These are phyloP conservation scores for Mycena chlorophos DNA, from an alignment of 768 basidiomycete genomes.

Conservation along the genomic window DNA sequence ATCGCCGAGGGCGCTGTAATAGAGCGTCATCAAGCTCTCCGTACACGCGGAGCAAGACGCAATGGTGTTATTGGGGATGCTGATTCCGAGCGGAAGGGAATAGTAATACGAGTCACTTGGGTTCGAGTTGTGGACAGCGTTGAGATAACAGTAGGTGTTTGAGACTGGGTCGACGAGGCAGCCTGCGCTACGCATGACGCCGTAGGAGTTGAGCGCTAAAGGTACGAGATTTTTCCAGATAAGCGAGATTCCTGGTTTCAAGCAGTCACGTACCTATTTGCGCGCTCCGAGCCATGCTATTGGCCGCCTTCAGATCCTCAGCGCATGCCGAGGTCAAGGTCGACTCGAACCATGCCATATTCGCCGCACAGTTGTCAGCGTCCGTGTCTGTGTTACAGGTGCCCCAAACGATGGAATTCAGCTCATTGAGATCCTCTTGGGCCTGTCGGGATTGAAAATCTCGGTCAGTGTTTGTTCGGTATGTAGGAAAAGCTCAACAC, in stretches of 20 bases:
- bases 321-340: conserved; percentile 52
- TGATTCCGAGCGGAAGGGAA: conserved; percentile 59
- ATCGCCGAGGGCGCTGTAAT: conserved; percentile 45
- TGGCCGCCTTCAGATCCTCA: conserved; percentile 52
- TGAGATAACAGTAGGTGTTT: conserved; percentile 72
- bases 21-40: conserved; percentile 56
- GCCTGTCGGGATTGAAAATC: conserved; percentile 41
- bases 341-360: conserved; percentile 66
- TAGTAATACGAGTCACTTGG: conserved; percentile 76
- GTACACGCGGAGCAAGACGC: conserved; percentile 68
- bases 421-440: conserved; percentile 56
- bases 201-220: conserved; percentile 62
- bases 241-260: not conserved
- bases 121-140: conserved; percentile 56
- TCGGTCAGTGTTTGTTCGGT: not conserved
- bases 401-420: conserved; percentile 75
- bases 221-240: not conserved
- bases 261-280: conserved; percentile 49
- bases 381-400: conserved; percentile 66
- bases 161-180: conserved; percentile 60
- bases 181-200: conserved; percentile 58
- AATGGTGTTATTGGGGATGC: conserved; percentile 48
- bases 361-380: conserved; percentile 54
- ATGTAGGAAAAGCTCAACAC: conserved; percentile 23
- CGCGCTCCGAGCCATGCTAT: conserved; percentile 53